These are phyloP conservation scores for Neolentinus lepideus DNA, from an alignment of 1,284 basidiomycete species.

Conservation along the genomic window DNA sequence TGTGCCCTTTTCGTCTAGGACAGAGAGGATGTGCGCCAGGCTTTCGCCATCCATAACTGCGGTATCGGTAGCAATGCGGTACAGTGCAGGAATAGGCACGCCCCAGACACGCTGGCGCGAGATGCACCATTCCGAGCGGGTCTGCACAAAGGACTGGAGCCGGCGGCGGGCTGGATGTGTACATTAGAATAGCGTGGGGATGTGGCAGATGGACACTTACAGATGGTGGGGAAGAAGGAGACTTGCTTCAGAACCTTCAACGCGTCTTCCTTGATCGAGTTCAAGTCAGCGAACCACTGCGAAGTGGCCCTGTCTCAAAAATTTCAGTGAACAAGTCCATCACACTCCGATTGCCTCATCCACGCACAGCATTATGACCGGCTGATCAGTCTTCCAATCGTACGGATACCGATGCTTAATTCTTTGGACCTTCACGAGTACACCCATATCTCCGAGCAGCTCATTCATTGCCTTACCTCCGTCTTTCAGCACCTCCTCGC, in stretches of 20 bases:
- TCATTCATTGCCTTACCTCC: conserved; percentile 66
- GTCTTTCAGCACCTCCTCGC: conserved; percentile 65
- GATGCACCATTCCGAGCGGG: conserved; percentile 98
- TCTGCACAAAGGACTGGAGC: conserved; percentile 78
- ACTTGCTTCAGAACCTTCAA: conserved; percentile 69
- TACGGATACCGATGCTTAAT: conserved; percentile 91
- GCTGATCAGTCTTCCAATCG: conserved; percentile 95
- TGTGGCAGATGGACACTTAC: conserved; percentile 36
- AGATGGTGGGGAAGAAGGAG: conserved; percentile 69
- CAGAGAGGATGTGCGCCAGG: conserved; percentile 71
- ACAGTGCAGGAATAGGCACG: conserved; percentile 90
- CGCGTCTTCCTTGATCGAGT: conserved; percentile 76
- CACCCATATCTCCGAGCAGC: conserved; percentile 53
- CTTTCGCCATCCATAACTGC: conserved; percentile 65
- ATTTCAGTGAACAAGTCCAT: neutral
- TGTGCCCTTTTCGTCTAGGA: conserved; percentile 70
- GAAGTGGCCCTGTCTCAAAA: conserved; percentile 74
- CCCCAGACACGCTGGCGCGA: conserved; percentile 98
- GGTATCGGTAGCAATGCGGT: conserved; percentile 59
- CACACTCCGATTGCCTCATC: neutral
- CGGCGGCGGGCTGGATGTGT: conserved; percentile 64
- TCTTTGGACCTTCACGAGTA: conserved; percentile 61
- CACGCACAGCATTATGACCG: conserved; percentile 81
- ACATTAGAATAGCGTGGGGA: conserved; percentile 4
- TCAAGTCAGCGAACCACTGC: conserved; percentile 96